phyloP scores from a whole-genome alignment of 768 basidiomycete genomes.

The Tulasnella sp. region DNA sequence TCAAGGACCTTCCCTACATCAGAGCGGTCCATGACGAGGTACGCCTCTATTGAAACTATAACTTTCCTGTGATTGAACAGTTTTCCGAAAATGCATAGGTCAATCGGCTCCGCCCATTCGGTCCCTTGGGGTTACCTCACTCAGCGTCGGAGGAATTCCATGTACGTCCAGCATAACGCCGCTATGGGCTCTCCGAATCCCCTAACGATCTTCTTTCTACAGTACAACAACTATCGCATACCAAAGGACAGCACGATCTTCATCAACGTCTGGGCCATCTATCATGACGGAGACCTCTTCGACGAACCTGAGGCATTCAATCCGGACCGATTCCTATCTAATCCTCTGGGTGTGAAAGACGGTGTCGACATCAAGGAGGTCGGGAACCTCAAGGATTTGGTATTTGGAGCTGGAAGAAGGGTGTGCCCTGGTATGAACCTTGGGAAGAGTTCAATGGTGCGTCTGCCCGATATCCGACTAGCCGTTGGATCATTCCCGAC shows the following conservation, averaged over 20 bases:
- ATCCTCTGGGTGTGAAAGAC: constrained; percentile 29
- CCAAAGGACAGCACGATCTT: constrained; percentile 35
- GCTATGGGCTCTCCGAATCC: constrained; percentile 37
- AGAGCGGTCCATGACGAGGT: constrained; percentile 53
- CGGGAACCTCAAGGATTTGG: constrained; percentile 20
- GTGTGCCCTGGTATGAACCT: constrained; percentile 26
- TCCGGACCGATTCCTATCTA: constrained; percentile 53
- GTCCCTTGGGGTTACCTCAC: constrained; percentile 47
- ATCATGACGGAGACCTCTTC: constrained; percentile 53
- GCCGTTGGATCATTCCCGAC: neutral
- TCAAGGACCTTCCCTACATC: constrained; percentile 55
- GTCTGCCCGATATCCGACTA: neutral
- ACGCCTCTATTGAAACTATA: constrained; percentile 41
- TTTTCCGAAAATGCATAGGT: neutral
- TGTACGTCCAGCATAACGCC: neutral
- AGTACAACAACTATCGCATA: constrained; percentile 35
- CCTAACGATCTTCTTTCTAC: neutral
- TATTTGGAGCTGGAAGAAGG: constrained; percentile 30
- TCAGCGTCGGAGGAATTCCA: constrained; percentile 18
- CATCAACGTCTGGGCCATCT: constrained; percentile 39
- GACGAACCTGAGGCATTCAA: constrained; percentile 56
- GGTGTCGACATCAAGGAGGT: constrained; percentile 20
- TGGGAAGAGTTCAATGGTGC: constrained; percentile 5
- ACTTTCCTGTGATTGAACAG: too few relatives aligned
- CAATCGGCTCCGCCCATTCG: constrained; percentile 44